Base-by-base conservation (phyloP, 177 flowering plant species). In the Vitis hybrid region DNA sequence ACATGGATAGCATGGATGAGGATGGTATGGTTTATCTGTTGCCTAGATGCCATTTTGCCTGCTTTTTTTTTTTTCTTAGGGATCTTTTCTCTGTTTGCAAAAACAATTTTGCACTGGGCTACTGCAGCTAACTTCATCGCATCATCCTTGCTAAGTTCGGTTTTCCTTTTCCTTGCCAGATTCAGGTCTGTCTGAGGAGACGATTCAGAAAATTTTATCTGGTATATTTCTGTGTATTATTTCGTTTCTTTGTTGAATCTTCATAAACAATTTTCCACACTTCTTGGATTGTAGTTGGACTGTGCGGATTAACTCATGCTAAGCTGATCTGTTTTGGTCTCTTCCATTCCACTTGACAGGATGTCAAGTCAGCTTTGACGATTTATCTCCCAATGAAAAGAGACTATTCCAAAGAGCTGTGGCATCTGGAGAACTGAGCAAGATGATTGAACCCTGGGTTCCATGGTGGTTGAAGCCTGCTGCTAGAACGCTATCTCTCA, bases 391-490 rank as follows among this genome's bases (percentile, higher is more conserved):
- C 0, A 90, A 87, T 70, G 97, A 91, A 75, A 87, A 75, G 81
- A 92, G 89, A 71, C 79, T 32, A 17, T 92, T 91, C 71, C 86
- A 79, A 73, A 85, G 94, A 76, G 97, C 97, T 21, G 59, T 96
- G 60, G 94, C 93, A 74, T 88, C 97, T 23, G 99, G 99, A 52
- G 95, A 93, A 75, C 82, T 96, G 52, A 87, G 98, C 82, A 96
- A 84, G 77, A 77, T 94, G 88, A 93, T 96, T 48, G 79, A 88
- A 70, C 97, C 97, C 17, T 96, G 99, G 99, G 88, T 85, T 4
- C 97, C 99, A 26, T 94, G 98, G 99, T 96, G 99, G 99, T 72
- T 80, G 68, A 91, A 78, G 72, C 89, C 92, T 72, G 83, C 92
- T 69, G 97, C 98, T 26, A 79, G 80, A 66, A 77, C 70, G 62